Percentiles rank a stretch among this genome's conserved stretches.
Conservation (phyloP, 1,139 yeast species). For the Torulaspora globosa region DNA sequence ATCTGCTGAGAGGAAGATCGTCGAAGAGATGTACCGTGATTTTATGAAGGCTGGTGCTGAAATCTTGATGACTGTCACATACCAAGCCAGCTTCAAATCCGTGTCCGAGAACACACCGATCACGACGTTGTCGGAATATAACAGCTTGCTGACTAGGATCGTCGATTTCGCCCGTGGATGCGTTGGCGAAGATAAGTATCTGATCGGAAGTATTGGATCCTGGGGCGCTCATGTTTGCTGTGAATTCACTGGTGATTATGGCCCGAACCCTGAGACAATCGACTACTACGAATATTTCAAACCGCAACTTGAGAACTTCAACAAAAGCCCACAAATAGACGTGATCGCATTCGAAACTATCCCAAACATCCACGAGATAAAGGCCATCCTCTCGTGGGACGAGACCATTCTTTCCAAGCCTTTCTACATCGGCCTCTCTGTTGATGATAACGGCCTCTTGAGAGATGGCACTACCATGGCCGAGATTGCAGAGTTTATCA, state of each 20-base stretch:
- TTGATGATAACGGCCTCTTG: slow-evolving; percentile 26
- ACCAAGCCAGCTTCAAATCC: slow-evolving; percentile 47
- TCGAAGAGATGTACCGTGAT: slow-evolving; percentile 47
- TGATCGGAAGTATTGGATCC: slow-evolving; percentile 69
- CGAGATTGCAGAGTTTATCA: slow-evolving; percentile 22
- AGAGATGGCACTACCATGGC: slow-evolving; percentile 33
- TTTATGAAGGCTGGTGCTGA: slow-evolving; percentile 57
- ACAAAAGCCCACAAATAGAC: slow-evolving; percentile 24
- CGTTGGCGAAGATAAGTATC: slow-evolving; percentile 33
- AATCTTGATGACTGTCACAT: slow-evolving; percentile 55
- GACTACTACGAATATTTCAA: slow-evolving; percentile 27
- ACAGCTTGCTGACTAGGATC: slow-evolving; percentile 27
- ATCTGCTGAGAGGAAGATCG: slow-evolving; percentile 42
- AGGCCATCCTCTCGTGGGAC: slow-evolving; percentile 31
- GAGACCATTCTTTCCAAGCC: slow-evolving; percentile 25
- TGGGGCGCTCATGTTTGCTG: slow-evolving; percentile 66
- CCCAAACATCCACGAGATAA: slow-evolving; percentile 32
- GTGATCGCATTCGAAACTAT: slow-evolving; percentile 33
- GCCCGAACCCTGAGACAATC: slow-evolving; percentile 23
- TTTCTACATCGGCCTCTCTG: slow-evolving; percentile 30
- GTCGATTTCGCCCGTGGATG: slow-evolving; percentile 29
- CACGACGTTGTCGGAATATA: slow-evolving; percentile 34
- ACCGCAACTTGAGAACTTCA: slow-evolving; percentile 32
- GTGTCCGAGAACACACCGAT: slow-evolving; percentile 26
- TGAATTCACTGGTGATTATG: slow-evolving; percentile 61